phyloP scores from a whole-genome alignment of 306 rosid genomes.

The Fragaria ananassa region DNA sequence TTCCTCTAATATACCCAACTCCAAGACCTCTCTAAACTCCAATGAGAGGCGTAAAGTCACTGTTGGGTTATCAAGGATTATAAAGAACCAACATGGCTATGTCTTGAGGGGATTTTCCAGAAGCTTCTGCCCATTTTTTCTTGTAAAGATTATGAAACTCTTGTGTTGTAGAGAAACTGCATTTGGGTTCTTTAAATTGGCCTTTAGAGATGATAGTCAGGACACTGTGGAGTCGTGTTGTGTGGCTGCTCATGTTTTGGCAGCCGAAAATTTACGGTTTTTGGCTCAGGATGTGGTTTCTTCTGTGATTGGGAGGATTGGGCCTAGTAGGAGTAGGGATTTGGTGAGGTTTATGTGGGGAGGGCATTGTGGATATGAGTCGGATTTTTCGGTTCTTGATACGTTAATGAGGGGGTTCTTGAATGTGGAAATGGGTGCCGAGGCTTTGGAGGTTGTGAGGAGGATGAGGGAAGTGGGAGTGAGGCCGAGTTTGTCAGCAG shows the following conservation, averaged over 20 bases:
- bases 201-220: slow-evolving; percentile 43
- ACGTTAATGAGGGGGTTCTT: slow-evolving; percentile 57
- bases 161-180: slow-evolving; percentile 44
- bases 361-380: slow-evolving; percentile 44
- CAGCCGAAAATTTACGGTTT: slow-evolving; percentile 38
- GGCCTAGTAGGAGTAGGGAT: slow-evolving; percentile 40
- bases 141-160: slow-evolving; percentile 46
- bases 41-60: slow-evolving; percentile 54
- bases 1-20: slow-evolving; percentile 9
- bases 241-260: slow-evolving; percentile 53
- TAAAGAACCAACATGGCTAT: slow-evolving; percentile 41
- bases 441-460: slow-evolving; percentile 52
- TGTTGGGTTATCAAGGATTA: slow-evolving; percentile 48
- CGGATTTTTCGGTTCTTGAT: slow-evolving; percentile 61
- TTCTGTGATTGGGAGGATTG: slow-evolving; percentile 50
- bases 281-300: slow-evolving; percentile 68
- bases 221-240: slow-evolving; percentile 39
- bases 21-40: slow-evolving; percentile 33
- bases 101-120: slow-evolving; percentile 46
- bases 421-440: slow-evolving; percentile 50
- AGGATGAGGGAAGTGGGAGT: slow-evolving; percentile 58
- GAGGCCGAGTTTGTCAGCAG: slow-evolving; percentile 45
- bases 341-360: slow-evolving; percentile 62
- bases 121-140: slow-evolving; percentile 47
- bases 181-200: slow-evolving; percentile 64